Evolutionary conservation across 139 green algal genomes (phyloP), one percentile per base, ranked within the genome.

Genomic region (Eudorina sp.): DNA sequence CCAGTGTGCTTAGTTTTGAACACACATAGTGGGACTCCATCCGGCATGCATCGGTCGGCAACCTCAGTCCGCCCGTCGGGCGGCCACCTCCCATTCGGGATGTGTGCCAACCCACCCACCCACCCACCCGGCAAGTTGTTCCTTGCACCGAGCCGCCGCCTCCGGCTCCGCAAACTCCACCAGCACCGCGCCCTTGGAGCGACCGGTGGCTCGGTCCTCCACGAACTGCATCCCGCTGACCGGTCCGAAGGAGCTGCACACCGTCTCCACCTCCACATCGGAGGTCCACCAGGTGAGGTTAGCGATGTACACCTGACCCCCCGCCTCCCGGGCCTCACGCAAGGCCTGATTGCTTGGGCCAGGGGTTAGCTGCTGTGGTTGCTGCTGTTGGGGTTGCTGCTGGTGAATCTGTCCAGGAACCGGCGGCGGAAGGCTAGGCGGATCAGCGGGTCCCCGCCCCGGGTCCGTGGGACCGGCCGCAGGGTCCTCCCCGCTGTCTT

Each of bases 261-360:
- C 81, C 27, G 75, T 48, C 92, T 99, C 97, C n/a, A 99, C 69
- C n/a, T 98, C 95, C 5, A 88, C 94, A 84, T 99, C 97, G 6
- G 95, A 98, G 0, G 97, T 98, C 97, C 97, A 99, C 97, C 97
- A 99, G 31, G 97, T 92, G 82, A 99, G 91, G 69, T 97, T 97
- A 53, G 91, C 91, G 7, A 99, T 82, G 84, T 97, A 98, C 7
- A 99, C 88, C 43, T 51, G 80, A 16, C 80, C 80, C 6, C 60
- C 60, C 8, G 60, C 60, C n/a, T 76, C 80, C 5, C 60, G 60
- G 0, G 80, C 80, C 43, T 86, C 80, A 3, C 80, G 80, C 29
- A 86, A 11, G 0, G 43, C 25, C 6, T 38, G 25, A 9, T 27
- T 25, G 62, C 80, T 86, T 60, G 80, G 80, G 8, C 29, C 80